Percentiles rank a stretch among this genome's conserved stretches.
phyloP scores from a whole-genome alignment of 139 green algal species.

The Diplosphaera chodatii region DNA sequence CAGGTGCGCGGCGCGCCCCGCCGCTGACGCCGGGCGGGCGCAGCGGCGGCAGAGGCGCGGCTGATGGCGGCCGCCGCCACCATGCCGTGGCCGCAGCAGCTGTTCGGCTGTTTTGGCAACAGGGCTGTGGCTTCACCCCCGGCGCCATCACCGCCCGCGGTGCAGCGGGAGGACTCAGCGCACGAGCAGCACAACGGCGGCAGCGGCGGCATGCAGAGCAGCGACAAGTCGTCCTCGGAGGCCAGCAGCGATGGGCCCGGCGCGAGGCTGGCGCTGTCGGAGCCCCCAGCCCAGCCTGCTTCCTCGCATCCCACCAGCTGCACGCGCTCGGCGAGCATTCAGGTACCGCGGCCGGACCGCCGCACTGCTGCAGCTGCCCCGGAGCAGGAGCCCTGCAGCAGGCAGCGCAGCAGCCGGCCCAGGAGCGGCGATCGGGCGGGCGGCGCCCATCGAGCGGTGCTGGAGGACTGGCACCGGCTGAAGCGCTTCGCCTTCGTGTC shows the following conservation, averaged over 20 bases:
- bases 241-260: background rate
- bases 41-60: too few species aligned
- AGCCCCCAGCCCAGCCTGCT: background rate
- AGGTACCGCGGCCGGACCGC: background rate
- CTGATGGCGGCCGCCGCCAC: background rate
- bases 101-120: background rate
- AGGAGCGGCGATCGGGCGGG: too few species aligned
- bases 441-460: too few species aligned
- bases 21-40: too few species aligned
- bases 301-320: background rate
- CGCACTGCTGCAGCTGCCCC: too few species aligned
- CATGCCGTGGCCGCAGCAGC: background rate
- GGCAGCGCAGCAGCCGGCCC: too few species aligned
- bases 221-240: background rate
- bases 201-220: background rate
- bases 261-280: background rate
- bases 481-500: background rate
- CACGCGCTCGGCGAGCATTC: background rate
- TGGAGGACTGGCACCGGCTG: background rate
- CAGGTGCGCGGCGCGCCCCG: too few species aligned
- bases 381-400: background rate
- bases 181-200: background rate
- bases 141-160: too few species aligned
- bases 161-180: background rate
- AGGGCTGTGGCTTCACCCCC: too few species aligned